Evolutionary conservation across 768 basidiomycete genomes (phyloP), one percentile per base, ranked within the genome.

Genomic region (Boletus tomentosulus): DNA sequence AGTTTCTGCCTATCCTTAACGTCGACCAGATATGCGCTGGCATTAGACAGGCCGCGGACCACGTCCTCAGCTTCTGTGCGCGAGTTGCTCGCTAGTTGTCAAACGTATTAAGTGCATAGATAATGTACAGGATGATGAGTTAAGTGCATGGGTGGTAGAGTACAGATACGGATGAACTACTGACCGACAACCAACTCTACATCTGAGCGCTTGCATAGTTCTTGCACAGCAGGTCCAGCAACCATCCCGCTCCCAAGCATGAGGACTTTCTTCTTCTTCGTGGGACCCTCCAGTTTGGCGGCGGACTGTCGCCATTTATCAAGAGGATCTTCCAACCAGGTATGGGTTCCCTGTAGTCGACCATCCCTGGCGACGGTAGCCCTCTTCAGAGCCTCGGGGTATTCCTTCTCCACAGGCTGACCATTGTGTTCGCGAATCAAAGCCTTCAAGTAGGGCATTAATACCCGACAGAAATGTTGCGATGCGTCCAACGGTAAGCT

Each of bases 231-330:
- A 15, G 95, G 95, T 3, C 86, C 87, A 5, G 93, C 92, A 19
- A 98, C 95, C 85, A 97, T 92, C n/a, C 95, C 95, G 51, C 89
- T 92, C 8, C 95, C 95, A 2, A 98, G 78, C 63, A 97, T 74
- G 33, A 98, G 68, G 0, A 94, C 79, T 61, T 78, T 82, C 73
- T 86, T 86, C 71, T 81, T 84, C 60, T 54, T 71, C 50, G 46
- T 28, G 2, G 48, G 46, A 13, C 54, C 35, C 50, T 55, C 39
- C 16, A 30, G 22, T 44, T 53, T 55, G 4, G 41, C 22, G 10
- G 50, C 42, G 25, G 62, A 54, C 39, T 9, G 54, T 55, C 69
- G 69, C 70, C 77, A 84, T 51, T 67, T 65, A 6, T 74, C 70
- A 19, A 92, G 78, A 9, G 75, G 73, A 2, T 68, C 71, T 38